Evolutionary conservation across 1,284 basidiomycete species (phyloP).

Genomic region (Tausonia pullulans): DNA sequence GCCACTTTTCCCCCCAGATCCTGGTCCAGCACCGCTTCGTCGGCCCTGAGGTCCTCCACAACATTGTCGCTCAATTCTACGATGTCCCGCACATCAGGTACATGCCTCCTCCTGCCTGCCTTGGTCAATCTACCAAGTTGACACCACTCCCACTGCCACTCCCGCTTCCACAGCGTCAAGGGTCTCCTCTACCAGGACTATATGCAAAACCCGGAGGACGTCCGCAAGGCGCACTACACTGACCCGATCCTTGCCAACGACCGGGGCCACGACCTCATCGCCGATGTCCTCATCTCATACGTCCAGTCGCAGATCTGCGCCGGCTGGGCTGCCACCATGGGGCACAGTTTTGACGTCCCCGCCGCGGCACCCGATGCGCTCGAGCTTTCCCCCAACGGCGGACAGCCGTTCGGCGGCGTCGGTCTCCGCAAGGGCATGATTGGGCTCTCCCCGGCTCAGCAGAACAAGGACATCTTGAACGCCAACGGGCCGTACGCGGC

Average conservation of each 20-base stretch:
- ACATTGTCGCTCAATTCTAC: conserved; percentile 83
- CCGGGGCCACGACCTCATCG: conserved; percentile 66
- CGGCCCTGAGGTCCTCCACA: conserved; percentile 79
- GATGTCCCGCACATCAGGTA: conserved; percentile 78
- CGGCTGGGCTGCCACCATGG: conserved; percentile 65
- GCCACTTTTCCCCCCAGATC: conserved; percentile 78
- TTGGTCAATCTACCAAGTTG: neutral
- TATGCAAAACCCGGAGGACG: conserved; percentile 57
- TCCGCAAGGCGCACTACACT: conserved; percentile 55
- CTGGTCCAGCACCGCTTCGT: conserved; percentile 67
- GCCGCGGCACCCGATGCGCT: conserved; percentile 36
- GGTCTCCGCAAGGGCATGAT: conserved; percentile 31
- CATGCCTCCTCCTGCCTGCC: conserved; percentile 16
- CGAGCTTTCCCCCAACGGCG: conserved; percentile 24
- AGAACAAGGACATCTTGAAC: conserved; percentile 23
- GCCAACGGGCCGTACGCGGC: conserved; percentile 26
- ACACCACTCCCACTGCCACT: neutral
- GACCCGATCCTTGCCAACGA: conserved; percentile 74
- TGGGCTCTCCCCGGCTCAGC: conserved; percentile 19
- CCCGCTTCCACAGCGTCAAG: conserved; percentile 48
- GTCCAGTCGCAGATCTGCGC: conserved; percentile 75
- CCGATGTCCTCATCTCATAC: conserved; percentile 76
- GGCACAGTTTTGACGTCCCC: conserved; percentile 49
- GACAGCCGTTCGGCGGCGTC: conserved; percentile 30
- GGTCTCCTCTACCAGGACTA: conserved; percentile 69